phyloP scores from a whole-genome alignment of 2,329 filamentous ascomycete species.

The Xenoacremonium recifei region DNA sequence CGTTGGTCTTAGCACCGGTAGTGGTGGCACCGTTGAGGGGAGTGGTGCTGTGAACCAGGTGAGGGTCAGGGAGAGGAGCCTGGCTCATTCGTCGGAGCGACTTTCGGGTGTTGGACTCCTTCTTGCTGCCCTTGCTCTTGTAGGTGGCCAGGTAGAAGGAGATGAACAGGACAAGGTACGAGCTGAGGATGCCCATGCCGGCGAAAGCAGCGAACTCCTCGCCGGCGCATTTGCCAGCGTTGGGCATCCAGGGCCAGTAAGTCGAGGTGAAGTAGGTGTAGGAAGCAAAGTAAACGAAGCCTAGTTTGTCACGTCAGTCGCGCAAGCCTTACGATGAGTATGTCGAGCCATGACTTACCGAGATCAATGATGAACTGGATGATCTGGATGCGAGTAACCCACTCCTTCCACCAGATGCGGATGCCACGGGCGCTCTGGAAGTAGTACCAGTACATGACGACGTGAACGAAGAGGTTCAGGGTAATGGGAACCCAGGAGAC shows the following conservation, averaged over 20 bases:
- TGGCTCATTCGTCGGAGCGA: slow-evolving; percentile 64
- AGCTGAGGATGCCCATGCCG: slow-evolving; percentile 87
- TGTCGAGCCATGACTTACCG: slow-evolving; percentile 56
- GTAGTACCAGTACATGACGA: slow-evolving; percentile 99
- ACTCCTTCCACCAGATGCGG: slow-evolving; percentile 99
- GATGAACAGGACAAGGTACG: slow-evolving; percentile 97
- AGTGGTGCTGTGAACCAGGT: slow-evolving; percentile 54
- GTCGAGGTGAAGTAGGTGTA: slow-evolving; percentile 96
- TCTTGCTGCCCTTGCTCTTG: slow-evolving; percentile 80
- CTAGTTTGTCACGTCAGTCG: slow-evolving; percentile 41
- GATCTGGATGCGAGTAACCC: slow-evolving; percentile 97
- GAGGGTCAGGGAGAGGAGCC: slow-evolving; percentile 76
- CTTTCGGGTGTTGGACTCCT: slow-evolving; percentile 79
- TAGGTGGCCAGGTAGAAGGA: slow-evolving; percentile 98
- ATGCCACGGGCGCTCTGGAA: slow-evolving; percentile 97
- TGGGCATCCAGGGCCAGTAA: slow-evolving; percentile 85
- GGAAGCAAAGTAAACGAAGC: slow-evolving; percentile 98
- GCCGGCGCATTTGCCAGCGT: slow-evolving; percentile 81
- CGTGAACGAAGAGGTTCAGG: slow-evolving; percentile 90
- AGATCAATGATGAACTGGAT: slow-evolving; percentile 96
- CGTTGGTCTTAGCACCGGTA: slow-evolving; percentile 57
- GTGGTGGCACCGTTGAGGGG: slow-evolving; percentile 47
- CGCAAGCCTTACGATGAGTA: not conserved
- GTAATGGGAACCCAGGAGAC: slow-evolving; percentile 95
- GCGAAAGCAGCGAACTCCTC: slow-evolving; percentile 96